A percentile compares a stretch with the other conserved stretches of the same genome.
These are phyloP conservation scores for Pyrenochaeta sp. DNA, from an alignment of 2,329 filamentous ascomycete species.

Conservation along the genomic window DNA sequence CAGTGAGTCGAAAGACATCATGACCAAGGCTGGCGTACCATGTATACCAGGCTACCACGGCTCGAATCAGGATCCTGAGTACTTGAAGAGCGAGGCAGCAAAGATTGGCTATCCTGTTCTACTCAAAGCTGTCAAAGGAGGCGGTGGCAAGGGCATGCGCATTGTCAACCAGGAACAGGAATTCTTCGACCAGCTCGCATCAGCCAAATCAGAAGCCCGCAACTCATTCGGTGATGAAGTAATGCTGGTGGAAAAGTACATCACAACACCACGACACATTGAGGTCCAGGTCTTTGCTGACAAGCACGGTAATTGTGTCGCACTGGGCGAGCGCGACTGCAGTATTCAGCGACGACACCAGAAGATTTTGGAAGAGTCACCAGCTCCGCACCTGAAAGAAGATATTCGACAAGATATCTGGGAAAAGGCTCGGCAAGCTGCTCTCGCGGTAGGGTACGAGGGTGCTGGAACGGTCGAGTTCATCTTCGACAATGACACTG, in stretches of 20 bases:
- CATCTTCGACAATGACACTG: slow-evolving; percentile 73
- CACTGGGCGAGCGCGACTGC: slow-evolving; percentile 71
- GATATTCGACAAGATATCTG: slow-evolving; percentile 69
- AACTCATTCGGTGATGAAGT: slow-evolving; percentile 72
- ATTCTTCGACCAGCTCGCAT: slow-evolving; percentile 68
- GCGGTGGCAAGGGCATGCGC: slow-evolving; percentile 74
- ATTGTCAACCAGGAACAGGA: slow-evolving; percentile 67
- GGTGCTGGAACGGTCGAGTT: slow-evolving; percentile 74
- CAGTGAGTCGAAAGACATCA: slow-evolving; percentile 89
- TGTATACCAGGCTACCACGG: slow-evolving; percentile 98
- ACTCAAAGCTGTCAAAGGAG: slow-evolving; percentile 71
- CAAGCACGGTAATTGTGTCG: slow-evolving; percentile 70
- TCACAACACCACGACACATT: slow-evolving; percentile 71
- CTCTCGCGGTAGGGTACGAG: slow-evolving; percentile 70
- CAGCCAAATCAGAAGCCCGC: slow-evolving; percentile 69
- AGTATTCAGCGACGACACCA: slow-evolving; percentile 72
- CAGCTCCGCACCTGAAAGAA: slow-evolving; percentile 68
- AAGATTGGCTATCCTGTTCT: slow-evolving; percentile 73
- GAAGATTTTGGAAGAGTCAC: slow-evolving; percentile 73
- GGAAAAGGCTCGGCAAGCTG: slow-evolving; percentile 70
- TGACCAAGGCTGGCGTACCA: slow-evolving; percentile 92
- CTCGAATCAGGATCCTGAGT: slow-evolving; percentile 73
- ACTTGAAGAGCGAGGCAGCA: slow-evolving; percentile 74
- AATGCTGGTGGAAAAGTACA: slow-evolving; percentile 75
- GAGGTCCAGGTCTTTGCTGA: slow-evolving; percentile 74